Evolutionary conservation across 2,329 filamentous ascomycete genomes (phyloP), one percentile per base, ranked within the genome.

Genomic region (Aspergillus fumigatiaffinis): DNA sequence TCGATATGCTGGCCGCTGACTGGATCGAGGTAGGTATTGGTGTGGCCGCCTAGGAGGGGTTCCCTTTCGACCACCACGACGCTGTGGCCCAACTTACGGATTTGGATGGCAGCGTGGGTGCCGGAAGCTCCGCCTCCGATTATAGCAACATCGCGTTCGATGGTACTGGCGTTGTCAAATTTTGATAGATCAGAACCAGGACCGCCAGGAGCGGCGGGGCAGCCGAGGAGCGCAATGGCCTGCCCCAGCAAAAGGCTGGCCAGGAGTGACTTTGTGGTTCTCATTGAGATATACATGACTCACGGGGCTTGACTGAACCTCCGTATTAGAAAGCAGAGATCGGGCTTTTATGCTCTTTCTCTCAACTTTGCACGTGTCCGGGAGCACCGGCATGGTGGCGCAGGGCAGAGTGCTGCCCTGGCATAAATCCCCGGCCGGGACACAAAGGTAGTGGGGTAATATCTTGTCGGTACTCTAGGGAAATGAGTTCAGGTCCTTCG

Each of bases 111-210:
- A 4, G 68, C 64, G 50, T 70, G 73, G 1, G 67, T 69, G 10
- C 68, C 71, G 0, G 66, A 59, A 1, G 66, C 60, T 23, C 69
- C 69, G 35, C 69, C 68, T 28, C 70, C 71, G 25, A 73, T 63
- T 35, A 71, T 66, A 20, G 55, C 59, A 5, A 73, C 61, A 58
- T 72, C 68, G 28, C 64, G 63, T 3, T 46, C 53, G 21, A 66
- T 61, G 6, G 60, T 52, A 5, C 60, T 42, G 3, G 35, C 1
- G 6, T 54, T 47, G 4, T 28, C 23, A 5, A 29, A 8, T n/a
- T 17, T 23, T 1, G 12, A 26, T 0, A 5, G 0, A 14, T 47
- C 44, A 23, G 6, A 14, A 3, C 5, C 5, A 3, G 32, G 23
- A 23, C 23, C 23, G 23, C 23, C 23, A 23, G 23, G 23, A 23